Base-by-base conservation (phyloP, 139 green algal species). In the Desmodesmus armatus region DNA sequence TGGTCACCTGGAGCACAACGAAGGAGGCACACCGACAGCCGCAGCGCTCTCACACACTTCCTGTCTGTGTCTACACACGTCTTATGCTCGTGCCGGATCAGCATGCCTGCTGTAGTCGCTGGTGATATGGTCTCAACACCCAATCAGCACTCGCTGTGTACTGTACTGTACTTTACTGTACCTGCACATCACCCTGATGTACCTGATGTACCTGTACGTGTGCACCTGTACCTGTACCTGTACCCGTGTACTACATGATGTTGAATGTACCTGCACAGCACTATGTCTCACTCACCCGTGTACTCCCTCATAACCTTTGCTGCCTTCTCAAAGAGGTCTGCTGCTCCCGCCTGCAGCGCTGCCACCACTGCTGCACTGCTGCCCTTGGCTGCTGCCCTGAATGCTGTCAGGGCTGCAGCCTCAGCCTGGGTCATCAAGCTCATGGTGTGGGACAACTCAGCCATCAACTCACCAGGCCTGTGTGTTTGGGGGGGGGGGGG, bases 241-340 rank as follows among this genome's bases (percentile, higher is more conserved):
- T 27, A 33, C 15, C 19, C 13, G 13, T 77, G 37, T n/a, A 62
- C 19, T 2, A 39, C 15, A 23, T 1, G 27, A 37, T 15, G 2
- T 1, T 23, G 65, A 37, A 21, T 21, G 1, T 21, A 73, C 17
- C 2, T 0, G 29, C 65, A 39, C 65, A 37, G 65, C 65, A 37
- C n/a, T n/a, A n/a, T n/a, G n/a, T n/a, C 67, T 35, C 19, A 47
- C 62, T 7, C 25, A 66, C 62, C 78, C 65, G 37, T 47, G 29
- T 76, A 47, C 5, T 75, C 78, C 1, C 78, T 70, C 2, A 84
- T 71, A 25, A 17, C 27, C 62, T 84, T 75, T 31, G 78, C 62
- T 58, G 78, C 78, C 13, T 76, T 75, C 40, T 75, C 62, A 53
- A 66, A 84, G 40, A 84, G 62, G 23, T 84, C 62, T 49, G 62